Conservation (phyloP, 2,329 filamentous ascomycete species). For the Aspergillus sp. region DNA sequence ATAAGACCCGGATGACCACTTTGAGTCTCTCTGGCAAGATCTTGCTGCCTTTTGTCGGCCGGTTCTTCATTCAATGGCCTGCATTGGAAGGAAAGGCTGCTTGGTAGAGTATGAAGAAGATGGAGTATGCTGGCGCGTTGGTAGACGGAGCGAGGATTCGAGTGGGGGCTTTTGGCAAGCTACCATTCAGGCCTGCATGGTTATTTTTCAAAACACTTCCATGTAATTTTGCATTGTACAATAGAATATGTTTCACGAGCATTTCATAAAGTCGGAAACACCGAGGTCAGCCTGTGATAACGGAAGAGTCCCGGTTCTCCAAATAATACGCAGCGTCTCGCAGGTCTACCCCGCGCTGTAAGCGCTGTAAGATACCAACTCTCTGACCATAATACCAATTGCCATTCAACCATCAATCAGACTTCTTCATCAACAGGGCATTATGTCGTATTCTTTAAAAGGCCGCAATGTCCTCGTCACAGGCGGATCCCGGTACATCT, state of each 20-base stretch:
- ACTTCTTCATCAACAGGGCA: background rate
- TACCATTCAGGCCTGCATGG: no score
- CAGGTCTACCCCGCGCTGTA: background rate
- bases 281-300: no score
- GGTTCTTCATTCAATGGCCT: conserved; percentile 77
- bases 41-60: conserved; percentile 64
- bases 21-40: conserved; percentile 80
- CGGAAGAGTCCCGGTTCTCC: no score
- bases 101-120: conserved; percentile 33
- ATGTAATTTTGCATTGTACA: background rate
- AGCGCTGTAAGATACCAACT: background rate
- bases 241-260: background rate
- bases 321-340: no score
- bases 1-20: conserved; percentile 56
- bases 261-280: no score
- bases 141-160: conserved; percentile 22
- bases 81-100: conserved; percentile 46
- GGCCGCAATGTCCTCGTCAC: conserved; percentile 59
- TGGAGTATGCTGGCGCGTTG: conserved; percentile 34
- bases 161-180: no score
- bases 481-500: conserved; percentile 53
- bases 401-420: no score
- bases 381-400: background rate
- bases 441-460: conserved; percentile 58
- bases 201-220: background rate